Evolutionary conservation across 148 eudicot species (phyloP), one percentile per base, ranked within the genome.

Genomic region (Talinum fruticosum): DNA sequence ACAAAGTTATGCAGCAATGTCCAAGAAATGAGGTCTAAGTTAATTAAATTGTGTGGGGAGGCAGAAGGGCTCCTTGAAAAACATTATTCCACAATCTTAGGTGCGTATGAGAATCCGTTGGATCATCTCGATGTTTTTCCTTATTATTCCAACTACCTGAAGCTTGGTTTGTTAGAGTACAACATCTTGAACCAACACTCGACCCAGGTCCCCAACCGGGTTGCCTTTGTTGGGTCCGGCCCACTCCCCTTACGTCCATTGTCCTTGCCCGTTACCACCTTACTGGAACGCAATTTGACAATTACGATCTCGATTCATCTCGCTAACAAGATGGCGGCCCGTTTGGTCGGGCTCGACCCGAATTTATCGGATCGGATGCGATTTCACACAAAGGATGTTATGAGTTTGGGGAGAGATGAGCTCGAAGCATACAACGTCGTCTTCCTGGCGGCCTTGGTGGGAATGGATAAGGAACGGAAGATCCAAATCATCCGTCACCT

Each of bases 361-460:
- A 88, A 90, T 76, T 65, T 93, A 15, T 90, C 97, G 4, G 38
- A 59, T 49, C 81, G 97, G 24, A 93, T 96, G 95, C 71, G 76
- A 28, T 96, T 93, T 78, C 89, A 87, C 90, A 93, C 97, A 1
- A 78, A 71, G 5, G 94, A 96, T 59, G 79, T 93, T 10, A 83
- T 89, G 93, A 76, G 90, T 75, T 92, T 96, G 16, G 81, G 83
- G 1, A 82, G 74, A 47, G 85, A 82, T 6, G 91, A 80, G 36
- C 74, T 96, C 4, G 84, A 85, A 59, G 83, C 86, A 10, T 93
- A 90, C 30, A 91, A 91, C 37, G 99, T 93, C 0, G 90, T 96
- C 10, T 93, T 93, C 78, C 61, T 96, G 47, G 97, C 99, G 8
- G 97, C 99, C 10, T 87, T 93, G 12, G 99, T 96, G 66, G 99